Evolutionary conservation across 371 early-diverging fungal species (phyloP).

Genomic region (Blastocladiella emersonii): DNA sequence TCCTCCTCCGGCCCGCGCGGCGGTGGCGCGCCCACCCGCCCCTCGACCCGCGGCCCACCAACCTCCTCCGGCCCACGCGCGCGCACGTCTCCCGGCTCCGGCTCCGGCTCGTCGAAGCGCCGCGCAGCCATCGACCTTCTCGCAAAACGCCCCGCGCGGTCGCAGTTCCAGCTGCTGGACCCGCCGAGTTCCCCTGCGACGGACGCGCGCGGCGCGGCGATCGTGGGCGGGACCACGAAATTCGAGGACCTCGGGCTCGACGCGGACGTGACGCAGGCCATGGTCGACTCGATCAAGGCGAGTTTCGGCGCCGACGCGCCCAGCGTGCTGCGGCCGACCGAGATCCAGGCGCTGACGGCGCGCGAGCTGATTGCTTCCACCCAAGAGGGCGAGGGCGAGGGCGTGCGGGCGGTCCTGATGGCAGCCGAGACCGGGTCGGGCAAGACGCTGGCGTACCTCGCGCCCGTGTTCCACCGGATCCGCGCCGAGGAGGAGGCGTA

Average conservation of each 20-base stretch:
- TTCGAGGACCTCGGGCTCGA: not conserved
- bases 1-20: too few species aligned
- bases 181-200: not conserved
- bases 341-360: not conserved
- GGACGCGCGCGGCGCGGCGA: not conserved
- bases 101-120: too few species aligned
- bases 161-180: not conserved
- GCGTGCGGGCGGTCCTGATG: not conserved
- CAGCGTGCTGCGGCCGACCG: not conserved
- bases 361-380: not conserved
- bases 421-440: slow-evolving; percentile 10
- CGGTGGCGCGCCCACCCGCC: too few species aligned
- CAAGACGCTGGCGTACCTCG: slow-evolving; percentile 8
- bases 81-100: too few species aligned
- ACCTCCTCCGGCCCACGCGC: too few species aligned
- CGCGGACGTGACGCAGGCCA: not conserved
- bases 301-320: not conserved
- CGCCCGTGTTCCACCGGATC: not conserved
- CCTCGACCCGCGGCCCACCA: too few species aligned
- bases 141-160: not conserved
- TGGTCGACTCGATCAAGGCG: not conserved
- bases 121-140: not conserved
- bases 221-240: not conserved
- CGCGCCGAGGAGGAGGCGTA: not conserved
- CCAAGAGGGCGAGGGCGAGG: not conserved